Base-by-base conservation (phyloP, 1,284 basidiomycete species). In the Boletellus deceptivus region DNA sequence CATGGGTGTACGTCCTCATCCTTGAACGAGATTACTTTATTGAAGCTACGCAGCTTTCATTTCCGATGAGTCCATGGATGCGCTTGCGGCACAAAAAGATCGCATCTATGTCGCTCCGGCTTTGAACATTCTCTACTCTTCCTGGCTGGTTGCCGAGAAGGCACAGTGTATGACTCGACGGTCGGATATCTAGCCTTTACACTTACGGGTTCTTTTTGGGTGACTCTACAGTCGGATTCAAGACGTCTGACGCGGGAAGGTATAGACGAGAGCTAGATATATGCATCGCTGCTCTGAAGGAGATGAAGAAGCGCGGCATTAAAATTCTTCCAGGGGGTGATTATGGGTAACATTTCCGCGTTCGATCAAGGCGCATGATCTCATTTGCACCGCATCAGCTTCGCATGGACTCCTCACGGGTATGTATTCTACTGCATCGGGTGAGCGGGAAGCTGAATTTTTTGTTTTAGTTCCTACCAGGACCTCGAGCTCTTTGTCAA, bases 361-460 rank as follows among this genome's bases (percentile, higher is more conserved):
- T 38, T 11, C 13, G 8, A 41, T 43, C 7, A n/a, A 43, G 43
- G 14, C 5, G 37, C 0, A 27, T 17, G 14, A 4, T n/a, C 37
- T 55, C 2, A 64, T 25, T 27, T 37, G 0, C 16, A 11, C 39
- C n/a, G 3, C 22, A 41, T 37, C 20, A 67, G 68, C 11, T 63
- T 70, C 24, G 69, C 70, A 2, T 71, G 70, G 68, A 67, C 70
- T 3, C 70, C 68, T 0, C 70, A 70, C 39, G 70, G 69, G 55
- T 64, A 55, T 13, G 20, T 45, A 40, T 0, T 9, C 7, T 18
- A 10, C 29, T 31, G 14, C 13, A 17, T 34, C 40, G 16, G 7
- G 6, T 35, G 37, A 38, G 34, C 33, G 9, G 22, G 10, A 34
- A 24, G 13, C 49, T 57, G 41, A 65, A 7, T n/a, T 6, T 22